A percentile compares a stretch with the other conserved stretches of the same genome.
Conservation (phyloP, 306 rosid species). For the Lupinus albus region DNA sequence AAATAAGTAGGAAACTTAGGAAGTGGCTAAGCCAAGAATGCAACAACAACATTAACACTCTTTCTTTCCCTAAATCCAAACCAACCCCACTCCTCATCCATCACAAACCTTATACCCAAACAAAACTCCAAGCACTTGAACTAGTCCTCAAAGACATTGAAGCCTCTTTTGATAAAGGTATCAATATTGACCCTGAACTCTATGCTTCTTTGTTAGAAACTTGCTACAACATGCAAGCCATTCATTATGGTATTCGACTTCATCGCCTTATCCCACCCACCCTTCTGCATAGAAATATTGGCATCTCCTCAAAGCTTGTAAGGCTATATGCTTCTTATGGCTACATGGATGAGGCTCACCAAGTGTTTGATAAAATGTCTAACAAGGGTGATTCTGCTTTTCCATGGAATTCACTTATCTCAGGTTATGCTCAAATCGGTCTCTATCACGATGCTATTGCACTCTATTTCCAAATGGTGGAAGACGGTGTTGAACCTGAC, state of each 20-base stretch:
- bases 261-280: conserved; percentile 66
- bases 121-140: conserved; percentile 76
- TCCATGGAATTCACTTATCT: conserved; percentile 84
- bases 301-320: conserved; percentile 69
- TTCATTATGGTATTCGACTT: conserved; percentile 57
- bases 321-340: conserved; percentile 69
- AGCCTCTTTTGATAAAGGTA: conserved; percentile 31
- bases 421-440: conserved; percentile 36
- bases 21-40: conserved; percentile 41
- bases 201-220: conserved; percentile 81
- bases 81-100: conserved; percentile 69
- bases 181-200: conserved; percentile 56
- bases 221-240: conserved; percentile 59
- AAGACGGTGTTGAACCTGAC: conserved; percentile 75
- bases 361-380: conserved; percentile 78
- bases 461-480: conserved; percentile 88
- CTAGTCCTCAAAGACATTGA: conserved; percentile 51
- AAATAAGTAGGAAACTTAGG: conserved; percentile 34
- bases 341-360: conserved; percentile 60
- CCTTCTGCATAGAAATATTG: conserved; percentile 60
- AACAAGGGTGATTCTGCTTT: conserved; percentile 56
- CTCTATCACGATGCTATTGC: conserved; percentile 79
- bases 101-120: conserved; percentile 55
- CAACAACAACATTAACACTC: conserved; percentile 30
- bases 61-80: conserved; percentile 61